These are phyloP conservation scores for Zizania palustris DNA, from an alignment of 202 grass and related monocot genomes.

Conservation along the genomic window DNA sequence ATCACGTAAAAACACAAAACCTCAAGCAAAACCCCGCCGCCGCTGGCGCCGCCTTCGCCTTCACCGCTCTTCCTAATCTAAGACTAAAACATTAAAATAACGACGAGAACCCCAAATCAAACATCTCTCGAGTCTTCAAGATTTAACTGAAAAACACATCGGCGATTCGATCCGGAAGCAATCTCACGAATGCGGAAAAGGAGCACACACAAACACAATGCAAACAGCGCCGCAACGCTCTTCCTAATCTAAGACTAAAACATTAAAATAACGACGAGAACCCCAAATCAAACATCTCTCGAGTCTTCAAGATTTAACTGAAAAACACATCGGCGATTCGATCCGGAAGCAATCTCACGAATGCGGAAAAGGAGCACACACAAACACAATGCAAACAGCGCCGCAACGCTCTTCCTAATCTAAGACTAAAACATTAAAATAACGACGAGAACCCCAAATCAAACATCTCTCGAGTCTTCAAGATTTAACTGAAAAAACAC, in stretches of 20 bases:
- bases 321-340: background rate
- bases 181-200: background rate
- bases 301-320: background rate
- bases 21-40: conserved; percentile 7
- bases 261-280: background rate
- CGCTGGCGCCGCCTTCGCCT: too few species aligned
- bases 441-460: conserved; percentile 1
- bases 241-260: background rate
- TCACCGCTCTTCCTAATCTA: background rate
- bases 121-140: background rate
- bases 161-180: background rate
- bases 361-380: background rate
- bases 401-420: background rate
- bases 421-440: background rate
- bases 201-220: conserved; percentile 14
- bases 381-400: too few species aligned
- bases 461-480: background rate
- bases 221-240: background rate
- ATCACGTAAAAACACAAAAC: conserved; percentile 34
- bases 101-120: conserved; percentile 4
- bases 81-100: background rate
- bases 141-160: background rate
- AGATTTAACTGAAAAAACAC: background rate
- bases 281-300: background rate
- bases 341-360: background rate